phyloP scores from a whole-genome alignment of 495 filamentous ascomycete species.

The Talaromyces trachyspermus region DNA sequence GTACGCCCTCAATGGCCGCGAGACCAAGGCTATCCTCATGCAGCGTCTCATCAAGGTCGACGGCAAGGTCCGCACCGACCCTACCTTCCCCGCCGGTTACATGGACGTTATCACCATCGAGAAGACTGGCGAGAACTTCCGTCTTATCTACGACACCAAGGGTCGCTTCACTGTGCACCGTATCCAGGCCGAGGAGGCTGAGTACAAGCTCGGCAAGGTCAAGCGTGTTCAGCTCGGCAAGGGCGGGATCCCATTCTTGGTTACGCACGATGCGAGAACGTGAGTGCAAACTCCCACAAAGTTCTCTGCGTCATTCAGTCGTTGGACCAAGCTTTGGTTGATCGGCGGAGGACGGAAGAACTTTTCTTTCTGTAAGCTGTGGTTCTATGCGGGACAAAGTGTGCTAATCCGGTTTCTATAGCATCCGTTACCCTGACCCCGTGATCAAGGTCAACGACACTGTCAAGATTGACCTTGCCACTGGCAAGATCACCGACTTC shows the following conservation, averaged over 20 bases:
- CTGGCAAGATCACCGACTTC: constrained; percentile 94
- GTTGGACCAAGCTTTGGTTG: constrained; percentile 98
- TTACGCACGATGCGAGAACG: constrained; percentile 99
- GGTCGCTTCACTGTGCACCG: constrained; percentile 99
- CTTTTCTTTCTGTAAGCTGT: constrained; percentile 34
- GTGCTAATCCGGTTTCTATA: constrained; percentile 42
- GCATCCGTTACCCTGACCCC: constrained; percentile 98
- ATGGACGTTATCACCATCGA: constrained; percentile 99
- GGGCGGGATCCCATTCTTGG: constrained; percentile 99
- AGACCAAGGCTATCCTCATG: constrained; percentile 97
- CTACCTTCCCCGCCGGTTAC: constrained; percentile 95
- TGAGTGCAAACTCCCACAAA: constrained; percentile 64
- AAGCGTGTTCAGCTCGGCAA: constrained; percentile 98
- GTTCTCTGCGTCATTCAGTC: constrained; percentile 92
- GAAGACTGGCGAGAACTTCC: constrained; percentile 99
- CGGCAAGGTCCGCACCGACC: constrained; percentile 97
- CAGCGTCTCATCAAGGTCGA: constrained; percentile 99
- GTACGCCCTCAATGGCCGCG: constrained; percentile 98
- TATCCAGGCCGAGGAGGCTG: constrained; percentile 93
- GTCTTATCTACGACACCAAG: constrained; percentile 99
- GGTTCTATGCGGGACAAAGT: constrained; percentile 14
- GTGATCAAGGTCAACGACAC: constrained; percentile 99
- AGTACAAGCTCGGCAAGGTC: constrained; percentile 99
- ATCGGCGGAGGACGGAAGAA: constrained; percentile 45
- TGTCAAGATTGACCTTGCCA: constrained; percentile 94